phyloP scores from a whole-genome alignment of 2,329 filamentous ascomycete genomes.

The Curvularia eragrostidis region DNA sequence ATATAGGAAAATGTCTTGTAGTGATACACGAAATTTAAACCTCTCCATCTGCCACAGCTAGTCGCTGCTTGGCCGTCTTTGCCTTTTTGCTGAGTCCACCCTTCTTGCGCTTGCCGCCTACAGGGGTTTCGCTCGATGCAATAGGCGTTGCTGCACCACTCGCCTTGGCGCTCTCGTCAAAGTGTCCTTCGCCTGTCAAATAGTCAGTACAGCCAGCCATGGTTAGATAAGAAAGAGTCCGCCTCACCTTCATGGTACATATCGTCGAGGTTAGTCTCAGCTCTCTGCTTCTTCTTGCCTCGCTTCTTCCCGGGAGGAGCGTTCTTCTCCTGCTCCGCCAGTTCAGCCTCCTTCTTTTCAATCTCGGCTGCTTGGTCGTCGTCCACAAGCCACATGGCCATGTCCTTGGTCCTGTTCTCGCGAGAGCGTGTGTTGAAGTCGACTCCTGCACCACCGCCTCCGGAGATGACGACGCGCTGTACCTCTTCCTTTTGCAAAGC shows the following conservation, averaged over 20 bases:
- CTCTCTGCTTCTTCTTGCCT: slow-evolving; percentile 69
- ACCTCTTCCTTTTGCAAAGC: slow-evolving; percentile 98
- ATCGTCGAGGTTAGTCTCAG: slow-evolving; percentile 78
- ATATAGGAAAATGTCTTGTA: slow-evolving; percentile 19
- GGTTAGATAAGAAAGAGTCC: not conserved
- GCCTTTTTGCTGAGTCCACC: slow-evolving; percentile 57
- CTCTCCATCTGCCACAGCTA: slow-evolving; percentile 57
- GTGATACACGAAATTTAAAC: slow-evolving; percentile 30
- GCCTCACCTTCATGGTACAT: slow-evolving; percentile 98
- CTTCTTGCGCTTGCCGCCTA: slow-evolving; percentile 59
- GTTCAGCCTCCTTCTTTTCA: slow-evolving; percentile 88
- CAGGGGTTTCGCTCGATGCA: slow-evolving; percentile 51
- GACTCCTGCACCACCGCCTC: slow-evolving; percentile 80
- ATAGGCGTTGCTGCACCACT: slow-evolving; percentile 87
- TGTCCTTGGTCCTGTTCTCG: slow-evolving; percentile 96
- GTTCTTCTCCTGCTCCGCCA: slow-evolving; percentile 69
- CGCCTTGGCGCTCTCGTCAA: slow-evolving; percentile 85
- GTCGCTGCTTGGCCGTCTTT: slow-evolving; percentile 58
- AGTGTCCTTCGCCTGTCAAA: slow-evolving; percentile 84
- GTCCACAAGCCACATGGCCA: slow-evolving; percentile 98
- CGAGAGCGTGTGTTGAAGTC: slow-evolving; percentile 93
- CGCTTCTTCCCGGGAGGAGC: slow-evolving; percentile 55
- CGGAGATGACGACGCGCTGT: slow-evolving; percentile 93
- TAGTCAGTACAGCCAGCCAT: slow-evolving; percentile 31
- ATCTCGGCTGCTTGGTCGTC: slow-evolving; percentile 95